A percentile compares a stretch with the other conserved stretches of the same genome.
Evolutionary conservation across 2,329 filamentous ascomycete genomes (phyloP).

Genomic region (Hymenoscyphus scutula): DNA sequence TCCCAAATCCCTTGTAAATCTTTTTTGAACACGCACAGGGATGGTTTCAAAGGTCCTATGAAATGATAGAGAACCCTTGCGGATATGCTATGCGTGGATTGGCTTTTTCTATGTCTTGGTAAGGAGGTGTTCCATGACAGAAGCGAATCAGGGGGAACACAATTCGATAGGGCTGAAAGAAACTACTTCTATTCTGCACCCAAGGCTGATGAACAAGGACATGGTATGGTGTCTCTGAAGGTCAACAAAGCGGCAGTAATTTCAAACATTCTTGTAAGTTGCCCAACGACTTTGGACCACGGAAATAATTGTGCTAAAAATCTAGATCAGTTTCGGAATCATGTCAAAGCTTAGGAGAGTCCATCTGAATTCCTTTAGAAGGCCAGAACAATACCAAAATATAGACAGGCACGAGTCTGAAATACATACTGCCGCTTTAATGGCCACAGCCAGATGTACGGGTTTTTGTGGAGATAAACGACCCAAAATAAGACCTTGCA

Average conservation of each 20-base stretch:
- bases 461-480: background rate
- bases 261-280: too few relatives aligned
- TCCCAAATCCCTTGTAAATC: background rate
- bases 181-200: conserved; percentile 6
- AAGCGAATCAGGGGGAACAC: conserved; percentile 9
- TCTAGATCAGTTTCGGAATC: background rate
- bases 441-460: background rate
- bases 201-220: background rate
- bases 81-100: background rate
- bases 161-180: conserved; percentile 16
- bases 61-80: background rate
- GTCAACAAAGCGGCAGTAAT: too few relatives aligned
- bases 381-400: too few relatives aligned
- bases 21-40: background rate
- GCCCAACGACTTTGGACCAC: too few relatives aligned
- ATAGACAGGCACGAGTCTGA: too few relatives aligned
- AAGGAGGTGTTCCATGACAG: background rate
- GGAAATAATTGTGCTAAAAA: too few relatives aligned
- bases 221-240: background rate
- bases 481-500: conserved; percentile 11
- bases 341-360: background rate
- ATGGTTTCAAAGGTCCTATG: background rate
- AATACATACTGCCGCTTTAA: too few relatives aligned
- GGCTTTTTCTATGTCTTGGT: background rate
- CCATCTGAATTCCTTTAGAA: background rate